phyloP scores from a whole-genome alignment of 768 basidiomycete species.

The Harrya chromipes region DNA sequence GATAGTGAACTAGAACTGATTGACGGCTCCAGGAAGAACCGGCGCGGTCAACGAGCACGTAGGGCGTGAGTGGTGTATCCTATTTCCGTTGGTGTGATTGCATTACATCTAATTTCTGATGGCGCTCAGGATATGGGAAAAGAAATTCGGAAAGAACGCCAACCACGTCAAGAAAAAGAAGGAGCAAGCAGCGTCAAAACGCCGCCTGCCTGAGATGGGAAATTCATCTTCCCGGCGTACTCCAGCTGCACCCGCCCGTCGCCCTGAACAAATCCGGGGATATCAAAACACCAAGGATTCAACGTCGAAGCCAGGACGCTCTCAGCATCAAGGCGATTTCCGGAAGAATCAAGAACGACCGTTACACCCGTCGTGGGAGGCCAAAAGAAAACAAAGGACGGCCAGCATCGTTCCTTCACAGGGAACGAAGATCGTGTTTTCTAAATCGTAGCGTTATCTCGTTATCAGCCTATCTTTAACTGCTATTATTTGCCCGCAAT shows the following conservation, averaged over 20 bases:
- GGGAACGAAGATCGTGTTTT: slow-evolving; percentile 83
- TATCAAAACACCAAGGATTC: too few species aligned
- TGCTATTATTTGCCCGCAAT: background rate
- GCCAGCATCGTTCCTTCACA: slow-evolving; percentile 61
- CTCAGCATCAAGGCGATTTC: background rate
- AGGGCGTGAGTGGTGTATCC: slow-evolving; percentile 67
- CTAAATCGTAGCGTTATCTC: slow-evolving; percentile 10
- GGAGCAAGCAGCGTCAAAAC: slow-evolving; percentile 20
- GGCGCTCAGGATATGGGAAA: slow-evolving; percentile 86
- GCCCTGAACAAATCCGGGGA: background rate
- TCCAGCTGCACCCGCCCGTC: background rate
- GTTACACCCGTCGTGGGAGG: slow-evolving; percentile 96
- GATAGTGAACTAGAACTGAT: slow-evolving; percentile 56
- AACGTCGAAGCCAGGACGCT: background rate
- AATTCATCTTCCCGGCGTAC: background rate
- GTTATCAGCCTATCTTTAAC: background rate
- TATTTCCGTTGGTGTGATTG: background rate
- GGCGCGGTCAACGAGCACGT: slow-evolving; percentile 91
- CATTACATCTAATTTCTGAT: background rate
- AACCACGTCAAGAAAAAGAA: slow-evolving; percentile 80
- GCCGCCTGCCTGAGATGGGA: slow-evolving; percentile 13
- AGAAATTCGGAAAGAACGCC: slow-evolving; percentile 87
- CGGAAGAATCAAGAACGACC: slow-evolving; percentile 28
- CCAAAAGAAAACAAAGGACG: slow-evolving; percentile 76
- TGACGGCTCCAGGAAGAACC: slow-evolving; percentile 70